Evolutionary conservation across 75 land plant species (phyloP).

Genomic region (Picea glauca): DNA sequence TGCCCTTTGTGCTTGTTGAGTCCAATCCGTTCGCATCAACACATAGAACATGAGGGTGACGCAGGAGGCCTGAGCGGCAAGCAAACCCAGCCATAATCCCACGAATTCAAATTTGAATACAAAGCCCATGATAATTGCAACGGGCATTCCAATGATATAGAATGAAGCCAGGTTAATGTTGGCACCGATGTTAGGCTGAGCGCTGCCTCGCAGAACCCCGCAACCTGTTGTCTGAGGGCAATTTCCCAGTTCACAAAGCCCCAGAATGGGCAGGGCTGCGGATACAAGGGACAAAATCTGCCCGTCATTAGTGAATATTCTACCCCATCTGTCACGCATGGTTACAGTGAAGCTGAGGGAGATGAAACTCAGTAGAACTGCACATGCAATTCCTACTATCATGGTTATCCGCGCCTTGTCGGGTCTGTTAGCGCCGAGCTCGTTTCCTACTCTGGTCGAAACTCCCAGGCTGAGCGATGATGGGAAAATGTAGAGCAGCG

Average conservation of each 20-base stretch:
- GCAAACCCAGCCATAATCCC: constrained; percentile 68
- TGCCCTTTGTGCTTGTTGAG: constrained; percentile 40
- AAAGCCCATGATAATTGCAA: constrained; percentile 53
- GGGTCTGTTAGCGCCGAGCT: constrained; percentile 63
- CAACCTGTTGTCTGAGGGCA: constrained; percentile 78
- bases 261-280: constrained; percentile 58
- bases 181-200: constrained; percentile 56
- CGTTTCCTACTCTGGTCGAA: constrained; percentile 74
- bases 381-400: constrained; percentile 28
- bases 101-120: constrained; percentile 43
- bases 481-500: constrained; percentile 65
- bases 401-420: constrained; percentile 31
- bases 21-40: constrained; percentile 57
- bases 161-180: constrained; percentile 65
- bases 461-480: constrained; percentile 62
- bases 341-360: constrained; percentile 42
- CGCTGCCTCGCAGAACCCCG: constrained; percentile 68
- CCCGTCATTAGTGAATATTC: constrained; percentile 45
- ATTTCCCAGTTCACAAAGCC: constrained; percentile 73
- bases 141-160: constrained; percentile 72
- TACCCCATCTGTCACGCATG: constrained; percentile 51
- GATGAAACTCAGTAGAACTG: constrained; percentile 33
- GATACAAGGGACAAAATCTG: constrained; percentile 45
- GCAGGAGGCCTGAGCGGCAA: constrained; percentile 68
- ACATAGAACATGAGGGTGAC: constrained; percentile 59